phyloP scores from a whole-genome alignment of 352 stramenopile genomes.

The Globisporangium emineosum region DNA sequence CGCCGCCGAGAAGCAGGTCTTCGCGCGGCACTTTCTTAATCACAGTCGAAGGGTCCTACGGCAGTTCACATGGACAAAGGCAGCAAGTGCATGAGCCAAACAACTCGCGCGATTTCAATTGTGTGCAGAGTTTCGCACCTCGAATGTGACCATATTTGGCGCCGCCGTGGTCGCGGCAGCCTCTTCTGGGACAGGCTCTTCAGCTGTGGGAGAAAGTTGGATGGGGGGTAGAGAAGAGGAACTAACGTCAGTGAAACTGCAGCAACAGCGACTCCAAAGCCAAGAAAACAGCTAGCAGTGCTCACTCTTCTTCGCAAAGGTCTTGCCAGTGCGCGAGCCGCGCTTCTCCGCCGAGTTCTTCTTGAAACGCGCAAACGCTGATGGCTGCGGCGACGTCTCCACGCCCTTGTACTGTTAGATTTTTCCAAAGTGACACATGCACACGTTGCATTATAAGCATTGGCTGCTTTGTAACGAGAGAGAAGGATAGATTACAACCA shows the following conservation, averaged over 20 bases:
- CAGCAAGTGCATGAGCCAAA: background rate
- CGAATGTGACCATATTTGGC: conserved; percentile 52
- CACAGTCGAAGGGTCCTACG: conserved; percentile 47
- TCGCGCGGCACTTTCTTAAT: conserved; percentile 33
- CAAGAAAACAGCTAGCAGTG: conserved; percentile 1
- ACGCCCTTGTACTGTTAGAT: conserved; percentile 47
- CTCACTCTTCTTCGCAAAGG: conserved; percentile 43
- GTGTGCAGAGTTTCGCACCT: conserved; percentile 24
- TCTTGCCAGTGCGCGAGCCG: conserved; percentile 67
- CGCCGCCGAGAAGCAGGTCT: conserved; percentile 52
- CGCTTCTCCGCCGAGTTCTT: conserved; percentile 47
- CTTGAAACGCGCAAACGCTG: conserved; percentile 56
- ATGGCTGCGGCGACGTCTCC: conserved; percentile 41
- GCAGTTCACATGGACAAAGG: background rate
- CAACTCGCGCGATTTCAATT: background rate
- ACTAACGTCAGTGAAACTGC: background rate
- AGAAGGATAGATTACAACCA: background rate
- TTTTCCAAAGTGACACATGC: background rate
- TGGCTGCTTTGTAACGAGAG: background rate
- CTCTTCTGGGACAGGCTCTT: conserved; percentile 25
- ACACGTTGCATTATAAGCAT: conserved; percentile 1
- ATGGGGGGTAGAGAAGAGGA: background rate
- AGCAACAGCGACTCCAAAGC: conserved; percentile 2
- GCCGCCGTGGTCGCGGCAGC: conserved; percentile 13
- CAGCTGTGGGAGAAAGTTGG: conserved; percentile 10